Conservation (phyloP, 1,284 basidiomycete species). For the Mycosarcoma mackinlayi region DNA sequence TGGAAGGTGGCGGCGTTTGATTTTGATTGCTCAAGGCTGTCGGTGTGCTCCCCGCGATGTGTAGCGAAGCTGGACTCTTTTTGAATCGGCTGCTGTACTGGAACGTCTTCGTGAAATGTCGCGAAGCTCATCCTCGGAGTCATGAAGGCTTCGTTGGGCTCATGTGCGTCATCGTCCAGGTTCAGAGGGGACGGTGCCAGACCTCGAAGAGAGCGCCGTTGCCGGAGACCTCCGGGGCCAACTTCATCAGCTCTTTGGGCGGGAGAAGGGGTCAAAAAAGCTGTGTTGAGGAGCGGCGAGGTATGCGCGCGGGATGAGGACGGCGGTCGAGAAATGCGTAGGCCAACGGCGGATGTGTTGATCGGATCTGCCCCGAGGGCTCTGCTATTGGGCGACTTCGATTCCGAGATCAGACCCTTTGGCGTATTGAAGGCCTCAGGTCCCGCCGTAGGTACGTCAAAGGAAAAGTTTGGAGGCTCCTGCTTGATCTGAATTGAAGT, state of each 20-base stretch:
- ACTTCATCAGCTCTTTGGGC: not conserved
- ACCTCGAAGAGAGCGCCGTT: conserved; percentile 2
- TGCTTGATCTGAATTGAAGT: conserved; percentile 6
- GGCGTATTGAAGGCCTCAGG: conserved; percentile 6
- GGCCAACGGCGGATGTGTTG: conserved; percentile 3
- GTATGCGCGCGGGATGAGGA: conserved; percentile 12
- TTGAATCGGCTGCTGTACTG: not conserved
- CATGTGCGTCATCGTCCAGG: conserved; percentile 14
- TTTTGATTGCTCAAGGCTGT: not conserved
- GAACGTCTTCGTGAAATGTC: conserved; percentile 20
- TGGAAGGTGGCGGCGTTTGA: not conserved
- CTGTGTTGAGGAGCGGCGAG: not conserved
- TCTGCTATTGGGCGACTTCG: conserved; percentile 4
- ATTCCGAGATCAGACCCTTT: not conserved
- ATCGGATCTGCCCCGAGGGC: not conserved
- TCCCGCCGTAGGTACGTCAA: not conserved
- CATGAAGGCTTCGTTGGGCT: conserved; percentile 24
- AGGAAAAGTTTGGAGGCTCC: not conserved
- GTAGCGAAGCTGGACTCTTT: not conserved
- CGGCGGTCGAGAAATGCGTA: conserved; percentile 6
- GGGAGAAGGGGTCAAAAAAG: not conserved
- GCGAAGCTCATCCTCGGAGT: conserved; percentile 24
- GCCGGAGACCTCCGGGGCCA: not conserved
- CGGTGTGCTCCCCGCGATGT: not conserved
- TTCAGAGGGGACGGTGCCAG: conserved; percentile 20